Base-by-base conservation (phyloP, 1,284 basidiomycete species). In the Microstroma glucosiphilum region DNA sequence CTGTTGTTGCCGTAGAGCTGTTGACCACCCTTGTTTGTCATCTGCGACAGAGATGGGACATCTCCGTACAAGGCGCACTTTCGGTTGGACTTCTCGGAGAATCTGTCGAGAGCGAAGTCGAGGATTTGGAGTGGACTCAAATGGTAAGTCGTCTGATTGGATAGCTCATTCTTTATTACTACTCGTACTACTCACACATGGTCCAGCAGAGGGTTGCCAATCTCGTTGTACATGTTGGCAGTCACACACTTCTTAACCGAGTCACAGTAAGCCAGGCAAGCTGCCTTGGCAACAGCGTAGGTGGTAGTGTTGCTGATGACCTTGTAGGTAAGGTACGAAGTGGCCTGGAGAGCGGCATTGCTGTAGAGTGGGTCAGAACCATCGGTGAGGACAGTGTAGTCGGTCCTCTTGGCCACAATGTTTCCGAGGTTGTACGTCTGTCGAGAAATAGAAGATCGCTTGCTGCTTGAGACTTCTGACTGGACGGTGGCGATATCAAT, bases 151-250 rank as follows among this genome's bases (percentile, higher is more conserved):
- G 4, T 12, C 46, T 48, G n/a, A 23, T 12, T 12, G 46, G 12
- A 3, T 6, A 37, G 4, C 30, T 37, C 30, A 37, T n/a, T n/a
- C n/a, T n/a, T n/a, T n/a, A n/a, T n/a, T n/a, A n/a, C n/a, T n/a
- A n/a, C n/a, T n/a, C n/a, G n/a, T n/a, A n/a, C 4, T 37, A 37
- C 30, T 37, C 30, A 37, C 30, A 37, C 23, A 23, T 48, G 23
- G 46, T 48, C 46, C 17, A 48, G 46, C 46, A 48, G 46, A n/a
- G 46, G 46, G 46, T 48, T 48, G 46, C 23, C 23, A 12, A n/a
- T n/a, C 11, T 48, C 46, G n/a, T 48, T 48, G 46, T 48, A 48
- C n/a, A 48, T n/a, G 23, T 48, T 48, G 46, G 46, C 46, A n/a
- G 46, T 48, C 46, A 48, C 46, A 12, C 46, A 48, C n/a, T 23